These are phyloP conservation scores for Lentinula lateritia DNA, from an alignment of 768 basidiomycete species.

Conservation along the genomic window DNA sequence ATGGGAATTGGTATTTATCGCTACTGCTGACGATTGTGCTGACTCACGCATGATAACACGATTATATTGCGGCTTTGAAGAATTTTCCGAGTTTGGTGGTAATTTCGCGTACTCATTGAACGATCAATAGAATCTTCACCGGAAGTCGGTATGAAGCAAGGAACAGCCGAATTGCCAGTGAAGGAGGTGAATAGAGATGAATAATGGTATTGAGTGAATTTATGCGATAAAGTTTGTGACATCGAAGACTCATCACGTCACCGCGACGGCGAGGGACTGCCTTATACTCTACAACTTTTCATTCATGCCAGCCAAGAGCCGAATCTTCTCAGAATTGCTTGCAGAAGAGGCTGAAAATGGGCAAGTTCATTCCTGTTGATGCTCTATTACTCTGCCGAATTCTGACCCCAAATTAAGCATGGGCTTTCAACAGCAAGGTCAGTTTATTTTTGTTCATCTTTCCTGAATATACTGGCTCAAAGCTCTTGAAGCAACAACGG, in stretches of 20 bases:
- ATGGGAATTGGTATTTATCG: not conserved
- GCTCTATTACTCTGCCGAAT: too few relatives aligned
- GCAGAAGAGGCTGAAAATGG: constrained; percentile 5
- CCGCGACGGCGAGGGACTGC: not conserved
- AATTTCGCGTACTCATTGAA: not conserved
- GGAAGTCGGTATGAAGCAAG: not conserved
- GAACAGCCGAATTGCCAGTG: not conserved
- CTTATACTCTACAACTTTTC: too few relatives aligned
- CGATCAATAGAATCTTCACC: not conserved
- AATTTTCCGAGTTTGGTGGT: not conserved
- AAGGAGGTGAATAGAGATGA: not conserved
- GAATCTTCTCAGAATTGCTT: constrained; percentile 5
- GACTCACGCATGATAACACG: not conserved
- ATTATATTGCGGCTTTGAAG: not conserved
- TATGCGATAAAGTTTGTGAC: not conserved
- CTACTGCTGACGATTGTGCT: not conserved
- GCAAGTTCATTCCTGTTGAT: not conserved
- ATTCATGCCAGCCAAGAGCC: constrained; percentile 1
- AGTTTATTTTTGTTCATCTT: not conserved
- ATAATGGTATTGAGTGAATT: not conserved
- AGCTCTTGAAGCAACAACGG: not conserved
- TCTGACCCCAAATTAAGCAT: not conserved
- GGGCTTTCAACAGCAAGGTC: not conserved
- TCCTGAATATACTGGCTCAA: not conserved
- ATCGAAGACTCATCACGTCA: not conserved